A percentile compares a stretch with the other conserved stretches of the same genome.
Evolutionary conservation across 148 eudicot genomes (phyloP).

Genomic region (Rhododendron kiyosumense): DNA sequence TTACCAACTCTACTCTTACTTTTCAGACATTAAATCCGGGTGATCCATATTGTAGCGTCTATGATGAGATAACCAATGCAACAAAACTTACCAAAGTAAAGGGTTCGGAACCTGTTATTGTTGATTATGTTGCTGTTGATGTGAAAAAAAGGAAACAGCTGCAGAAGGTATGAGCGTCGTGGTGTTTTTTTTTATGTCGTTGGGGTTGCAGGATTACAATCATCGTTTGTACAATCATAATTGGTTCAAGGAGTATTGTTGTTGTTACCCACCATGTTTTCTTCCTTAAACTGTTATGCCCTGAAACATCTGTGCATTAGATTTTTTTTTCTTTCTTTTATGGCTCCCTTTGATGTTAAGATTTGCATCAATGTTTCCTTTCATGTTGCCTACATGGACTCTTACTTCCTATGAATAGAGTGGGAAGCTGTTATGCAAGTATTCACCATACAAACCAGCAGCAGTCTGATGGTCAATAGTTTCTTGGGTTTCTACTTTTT

Average conservation of each 20-base stretch:
- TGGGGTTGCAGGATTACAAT: not conserved
- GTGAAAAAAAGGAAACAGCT: slow-evolving; percentile 54
- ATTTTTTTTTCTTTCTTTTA: not conserved
- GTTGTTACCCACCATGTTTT: not conserved
- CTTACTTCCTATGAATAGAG: not conserved
- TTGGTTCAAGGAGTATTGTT: not conserved
- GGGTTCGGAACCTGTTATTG: slow-evolving; percentile 64
- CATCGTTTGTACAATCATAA: not conserved
- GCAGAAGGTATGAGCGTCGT: slow-evolving; percentile 50
- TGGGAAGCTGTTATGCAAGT: not conserved
- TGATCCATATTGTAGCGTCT: slow-evolving; percentile 61
- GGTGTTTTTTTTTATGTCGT: not conserved
- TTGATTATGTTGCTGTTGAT: slow-evolving; percentile 90
- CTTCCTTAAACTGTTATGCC: not conserved
- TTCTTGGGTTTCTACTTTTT: not conserved
- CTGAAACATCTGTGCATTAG: not conserved
- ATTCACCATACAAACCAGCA: not conserved
- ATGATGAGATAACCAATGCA: slow-evolving; percentile 36
- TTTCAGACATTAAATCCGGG: slow-evolving; percentile 59
- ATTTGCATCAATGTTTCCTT: not conserved
- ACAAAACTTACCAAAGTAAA: slow-evolving; percentile 35
- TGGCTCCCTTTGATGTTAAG: not conserved
- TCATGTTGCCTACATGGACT: not conserved
- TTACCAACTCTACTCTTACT: slow-evolving; percentile 18
- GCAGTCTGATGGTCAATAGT: not conserved